phyloP scores from a whole-genome alignment of 495 filamentous ascomycete genomes.

The Xylaria flabelliformis region DNA sequence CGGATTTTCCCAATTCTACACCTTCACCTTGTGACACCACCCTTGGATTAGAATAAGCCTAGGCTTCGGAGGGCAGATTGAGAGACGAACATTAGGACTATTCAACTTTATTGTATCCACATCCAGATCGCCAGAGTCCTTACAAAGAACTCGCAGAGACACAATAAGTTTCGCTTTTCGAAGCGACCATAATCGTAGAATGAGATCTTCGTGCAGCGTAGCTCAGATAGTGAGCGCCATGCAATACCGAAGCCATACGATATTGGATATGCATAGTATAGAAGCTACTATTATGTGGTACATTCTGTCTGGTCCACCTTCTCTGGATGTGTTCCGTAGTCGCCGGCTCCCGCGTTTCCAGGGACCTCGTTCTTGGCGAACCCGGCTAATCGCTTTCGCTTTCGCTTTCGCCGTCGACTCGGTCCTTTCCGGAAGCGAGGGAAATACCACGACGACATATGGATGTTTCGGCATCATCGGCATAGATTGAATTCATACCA shows the following conservation, averaged over 20 bases:
- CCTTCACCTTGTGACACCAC: neutral
- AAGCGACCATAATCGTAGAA: neutral
- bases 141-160: neutral
- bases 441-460: neutral
- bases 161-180: neutral
- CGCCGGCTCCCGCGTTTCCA: neutral
- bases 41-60: neutral
- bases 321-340: neutral
- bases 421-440: neutral
- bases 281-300: neutral
- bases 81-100: neutral
- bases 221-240: neutral
- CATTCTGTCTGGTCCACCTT: neutral
- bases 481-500: neutral
- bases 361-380: neutral
- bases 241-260: neutral
- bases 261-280: neutral
- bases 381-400: neutral
- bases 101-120: neutral
- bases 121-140: neutral
- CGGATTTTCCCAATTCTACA: neutral
- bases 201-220: neutral
- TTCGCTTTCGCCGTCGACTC: neutral
- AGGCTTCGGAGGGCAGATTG: neutral
- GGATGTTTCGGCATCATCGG: neutral